Evolutionary conservation across 345 rosid genomes (phyloP), one percentile per base, ranked within the genome.

Genomic region (Laguncularia racemosa): DNA sequence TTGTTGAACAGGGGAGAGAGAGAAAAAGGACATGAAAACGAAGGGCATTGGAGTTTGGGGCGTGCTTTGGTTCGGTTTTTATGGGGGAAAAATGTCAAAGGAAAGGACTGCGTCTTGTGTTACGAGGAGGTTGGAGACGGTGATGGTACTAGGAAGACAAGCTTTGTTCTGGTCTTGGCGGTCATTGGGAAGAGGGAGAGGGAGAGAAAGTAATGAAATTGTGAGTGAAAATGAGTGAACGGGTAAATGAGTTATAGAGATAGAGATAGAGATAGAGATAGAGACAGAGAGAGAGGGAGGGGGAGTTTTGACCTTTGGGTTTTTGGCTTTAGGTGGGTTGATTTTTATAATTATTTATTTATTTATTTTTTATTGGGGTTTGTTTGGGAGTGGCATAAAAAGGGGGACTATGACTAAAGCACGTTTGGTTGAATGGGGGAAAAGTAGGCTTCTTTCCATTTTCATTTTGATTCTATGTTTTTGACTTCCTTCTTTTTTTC

Each of bases 171-270:
- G 40, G 57, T 60, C 44, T 26, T 55, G 78, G 78, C 78, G 70
- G 80, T 70, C 82, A 74, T 75, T 72, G 52, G 47, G 66, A 71
- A 60, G 47, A 52, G 56, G 50, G 58, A 48, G 58, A 55, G 55
- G 12, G 52, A 33, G 58, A 45, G 60, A 57, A 44, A 49, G 45
- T 50, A 52, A 66, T 52, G 64, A 61, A 65, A 55, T 55, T 46
- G 38, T 46, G 46, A 55, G 46, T 55, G 46, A 55, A 17, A 55
- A 55, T 46, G 20, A 46, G 20, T 44, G 58, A 55, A 44, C 16
- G 58, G 47, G 58, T 55, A 44, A 12, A 0, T n/a, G n/a, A n/a
- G n/a, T n/a, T n/a, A 13, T 2, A n/a, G 44, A 55, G 57, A 38
- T n/a, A 16, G 44, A 40, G 58, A 38, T 14, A 17, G 44, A 33